Evolutionary conservation across 139 green algal species (phyloP).

Genomic region (Chlorella vulgaris): DNA sequence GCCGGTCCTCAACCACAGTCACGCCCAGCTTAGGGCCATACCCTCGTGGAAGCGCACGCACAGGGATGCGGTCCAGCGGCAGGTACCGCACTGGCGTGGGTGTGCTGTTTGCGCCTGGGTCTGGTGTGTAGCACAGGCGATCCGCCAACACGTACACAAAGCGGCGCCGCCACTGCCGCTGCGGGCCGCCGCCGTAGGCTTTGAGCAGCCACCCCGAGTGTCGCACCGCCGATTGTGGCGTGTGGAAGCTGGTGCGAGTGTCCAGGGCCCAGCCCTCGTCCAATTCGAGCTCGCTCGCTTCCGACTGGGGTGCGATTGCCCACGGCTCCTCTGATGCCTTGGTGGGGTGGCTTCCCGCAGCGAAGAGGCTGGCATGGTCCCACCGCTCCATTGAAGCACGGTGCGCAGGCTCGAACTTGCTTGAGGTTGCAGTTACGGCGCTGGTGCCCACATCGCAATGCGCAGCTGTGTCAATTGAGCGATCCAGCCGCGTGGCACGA

Average conservation of each 20-base stretch:
- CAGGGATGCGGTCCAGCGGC: conserved; percentile 46
- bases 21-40: conserved; percentile 49
- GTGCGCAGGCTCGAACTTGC: not conserved
- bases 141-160: conserved; percentile 41
- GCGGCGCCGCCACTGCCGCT: conserved; percentile 27
- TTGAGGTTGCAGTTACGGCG: not conserved
- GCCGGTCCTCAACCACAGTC: conserved; percentile 31
- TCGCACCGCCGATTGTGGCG: not conserved
- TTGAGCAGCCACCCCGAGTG: conserved; percentile 44
- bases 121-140: conserved; percentile 44
- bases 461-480: no score
- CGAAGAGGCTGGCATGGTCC: not conserved
- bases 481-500: no score
- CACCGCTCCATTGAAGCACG: not conserved
- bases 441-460: no score
- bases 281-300: not conserved
- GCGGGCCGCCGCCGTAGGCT: conserved; percentile 26
- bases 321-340: not conserved
- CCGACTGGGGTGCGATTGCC: not conserved
- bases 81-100: conserved; percentile 40
- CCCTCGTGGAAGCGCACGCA: conserved; percentile 38
- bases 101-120: not conserved
- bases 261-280: conserved; percentile 8
- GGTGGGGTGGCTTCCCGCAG: not conserved
- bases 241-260: not conserved